Base-by-base conservation (phyloP, 164 flowering plant genomes). In the Piper betle region DNA sequence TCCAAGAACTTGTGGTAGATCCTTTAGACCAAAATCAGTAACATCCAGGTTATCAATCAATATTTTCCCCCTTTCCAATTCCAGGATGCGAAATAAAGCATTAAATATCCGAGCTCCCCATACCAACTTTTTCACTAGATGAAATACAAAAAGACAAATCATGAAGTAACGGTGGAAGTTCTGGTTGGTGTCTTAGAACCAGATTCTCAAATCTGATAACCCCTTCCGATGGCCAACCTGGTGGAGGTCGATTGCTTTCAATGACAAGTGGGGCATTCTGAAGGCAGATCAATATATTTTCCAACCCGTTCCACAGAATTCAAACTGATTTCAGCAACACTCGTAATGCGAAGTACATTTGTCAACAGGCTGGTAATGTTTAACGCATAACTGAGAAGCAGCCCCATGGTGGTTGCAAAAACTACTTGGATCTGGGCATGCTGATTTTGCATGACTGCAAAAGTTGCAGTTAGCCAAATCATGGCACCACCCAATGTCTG, bases 81-180 rank as follows among this genome's bases (percentile, higher is more conserved):
- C 99, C 39, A 94, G 95, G 57, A 94, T 84, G 52, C 99, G 83
- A 69, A 94, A 94, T 60, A 94, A 77, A 64, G 99, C 96, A 73
- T 94, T 94, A 48, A 97, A 94, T 69, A 91, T 94, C 61, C 99
- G 96, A 39, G 99, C 99, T 2, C 99, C 99, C 99, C 57, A 94
- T 87, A 61, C 97, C 99, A 1, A 94, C 85, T 74, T 94, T 94
- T 61, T 94, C 97, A 78, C 82, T 87, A 13, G 93, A 91, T 70
- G 78, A 72, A 59, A 94, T 66, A 13, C 69, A 61, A 68, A 94
- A 94, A 43, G 90, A 81, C 63, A 94, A 71, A 39, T 94, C 96
- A 75, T 91, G 99, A 59, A 94, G 78, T 8, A 94, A 97, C 0
- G 96, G 90, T 64, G 99, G 96, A 71, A 94, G 97, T 68, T 91